Percentiles rank a stretch among this genome's conserved stretches.
Conservation (phyloP, 257 asterid species). For the Solanum sejunctum region DNA sequence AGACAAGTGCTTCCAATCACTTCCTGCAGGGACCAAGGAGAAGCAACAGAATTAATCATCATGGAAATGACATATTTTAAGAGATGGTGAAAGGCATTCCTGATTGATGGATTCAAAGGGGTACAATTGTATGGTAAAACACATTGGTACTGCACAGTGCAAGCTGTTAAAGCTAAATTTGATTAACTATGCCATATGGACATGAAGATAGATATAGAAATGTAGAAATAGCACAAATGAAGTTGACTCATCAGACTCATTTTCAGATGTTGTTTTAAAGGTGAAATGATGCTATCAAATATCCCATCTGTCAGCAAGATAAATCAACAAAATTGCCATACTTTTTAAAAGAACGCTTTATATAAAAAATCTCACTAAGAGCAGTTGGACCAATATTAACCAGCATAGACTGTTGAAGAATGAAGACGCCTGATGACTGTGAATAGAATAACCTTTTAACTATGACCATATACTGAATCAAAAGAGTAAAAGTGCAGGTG, state of each 20-base stretch:
- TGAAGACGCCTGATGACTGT: neutral
- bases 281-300: neutral
- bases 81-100: neutral
- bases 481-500: neutral
- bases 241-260: neutral
- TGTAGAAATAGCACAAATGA: neutral
- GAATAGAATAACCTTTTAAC: neutral
- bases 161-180: neutral
- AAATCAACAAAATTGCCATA: neutral
- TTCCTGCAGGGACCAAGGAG: constrained; percentile 45
- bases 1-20: constrained; percentile 69
- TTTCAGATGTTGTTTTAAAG: neutral
- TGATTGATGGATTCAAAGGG: neutral
- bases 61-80: neutral
- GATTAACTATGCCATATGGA: neutral
- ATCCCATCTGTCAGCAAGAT: neutral
- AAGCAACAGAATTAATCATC: neutral
- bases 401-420: neutral
- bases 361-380: neutral
- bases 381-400: neutral
- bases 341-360: neutral
- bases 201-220: neutral
- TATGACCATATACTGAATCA: neutral
- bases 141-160: neutral
- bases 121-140: neutral